A percentile compares a stretch with the other conserved stretches of the same genome.
phyloP scores from a whole-genome alignment of 139 green algal species.

The Tetraselmis striata region DNA sequence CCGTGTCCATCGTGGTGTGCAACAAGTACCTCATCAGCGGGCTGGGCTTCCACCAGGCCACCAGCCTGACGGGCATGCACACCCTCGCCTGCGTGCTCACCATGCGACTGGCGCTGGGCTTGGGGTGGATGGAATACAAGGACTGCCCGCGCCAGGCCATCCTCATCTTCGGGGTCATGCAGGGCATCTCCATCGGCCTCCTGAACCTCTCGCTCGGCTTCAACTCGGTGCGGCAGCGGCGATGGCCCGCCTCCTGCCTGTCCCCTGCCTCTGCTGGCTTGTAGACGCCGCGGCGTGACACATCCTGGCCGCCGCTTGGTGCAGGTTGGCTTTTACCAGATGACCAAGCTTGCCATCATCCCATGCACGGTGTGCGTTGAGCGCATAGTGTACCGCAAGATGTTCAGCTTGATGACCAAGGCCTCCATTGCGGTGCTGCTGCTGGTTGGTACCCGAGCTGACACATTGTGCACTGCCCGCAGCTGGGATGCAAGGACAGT shows the following conservation, averaged over 20 bases:
- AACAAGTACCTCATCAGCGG: slow-evolving; percentile 39
- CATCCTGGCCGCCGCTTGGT: background rate
- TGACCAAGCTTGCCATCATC: slow-evolving; percentile 51
- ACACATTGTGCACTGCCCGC: background rate
- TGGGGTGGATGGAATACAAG: slow-evolving; percentile 30
- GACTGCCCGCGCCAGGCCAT: slow-evolving; percentile 11
- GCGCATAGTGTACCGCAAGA: slow-evolving; percentile 30
- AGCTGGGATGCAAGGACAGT: too few species aligned
- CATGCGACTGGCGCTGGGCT: slow-evolving; percentile 15
- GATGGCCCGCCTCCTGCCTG: too few species aligned
- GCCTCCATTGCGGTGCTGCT: background rate
- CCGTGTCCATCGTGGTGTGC: slow-evolving; percentile 40
- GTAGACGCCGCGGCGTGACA: too few species aligned
- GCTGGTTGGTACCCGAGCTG: background rate
- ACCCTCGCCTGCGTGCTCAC: slow-evolving; percentile 28
- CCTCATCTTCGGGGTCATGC: slow-evolving; percentile 28
- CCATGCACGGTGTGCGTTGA: slow-evolving; percentile 39
- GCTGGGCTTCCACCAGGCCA: slow-evolving; percentile 13
- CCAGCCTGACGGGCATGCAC: slow-evolving; percentile 35
- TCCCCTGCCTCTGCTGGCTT: too few species aligned
- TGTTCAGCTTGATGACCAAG: slow-evolving; percentile 17
- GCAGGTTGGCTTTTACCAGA: slow-evolving; percentile 43
- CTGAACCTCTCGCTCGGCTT: slow-evolving; percentile 29
- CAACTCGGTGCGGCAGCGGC: slow-evolving; percentile 19
- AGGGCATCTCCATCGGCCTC: slow-evolving; percentile 33